Base-by-base conservation (phyloP, 768 basidiomycete genomes). In the Coprinopsis marcescibilis region DNA sequence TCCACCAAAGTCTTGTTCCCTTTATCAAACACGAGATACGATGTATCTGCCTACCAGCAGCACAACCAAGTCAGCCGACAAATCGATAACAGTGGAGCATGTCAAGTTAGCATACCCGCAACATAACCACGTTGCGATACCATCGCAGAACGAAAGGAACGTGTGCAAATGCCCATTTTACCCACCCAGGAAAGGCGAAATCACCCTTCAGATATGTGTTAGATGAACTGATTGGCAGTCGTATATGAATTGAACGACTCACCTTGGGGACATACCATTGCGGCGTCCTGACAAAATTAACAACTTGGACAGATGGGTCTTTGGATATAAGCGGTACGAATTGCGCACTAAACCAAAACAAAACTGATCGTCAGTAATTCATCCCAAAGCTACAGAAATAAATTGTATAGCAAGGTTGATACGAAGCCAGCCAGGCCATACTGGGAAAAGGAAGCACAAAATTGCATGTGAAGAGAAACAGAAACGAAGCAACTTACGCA, bases 271-370 rank as follows among this genome's bases (percentile, higher is more conserved):
- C 32, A 53, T 68, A 77, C 79, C 80, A 83, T 52, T 77, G 73
- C 15, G 77, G 78, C 32, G 75, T 80, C 42, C 82, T 67, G 49
- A 72, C 76, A 55, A 83, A 78, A 57, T 84, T 78, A 46, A 76
- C 63, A 15, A 83, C 68, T 49, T 73, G 57, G 13, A 74, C 71
- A 5, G 72, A 68, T 8, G 70, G 63, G 50, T 80, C 76, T 33
- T 59, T 55, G 13, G 78, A 65, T 47, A 81, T 78, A 49, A 67
- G 55, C 10, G 79, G 77, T n/a, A 80, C 58, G 36, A 81, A 71
- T 57, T 85, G 82, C 4, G 81, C 77, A 15, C 81, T 82, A 46
- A 29, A 12, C 24, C 32, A 24, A 23, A 27, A 15, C 33, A 15
- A 50, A 14, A 40, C 30, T 46, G n/a, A n/a, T n/a, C n/a, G n/a